Evolutionary conservation across 768 basidiomycete species (phyloP), one percentile per base, ranked within the genome.

Genomic region (Termitomyces sp.): DNA sequence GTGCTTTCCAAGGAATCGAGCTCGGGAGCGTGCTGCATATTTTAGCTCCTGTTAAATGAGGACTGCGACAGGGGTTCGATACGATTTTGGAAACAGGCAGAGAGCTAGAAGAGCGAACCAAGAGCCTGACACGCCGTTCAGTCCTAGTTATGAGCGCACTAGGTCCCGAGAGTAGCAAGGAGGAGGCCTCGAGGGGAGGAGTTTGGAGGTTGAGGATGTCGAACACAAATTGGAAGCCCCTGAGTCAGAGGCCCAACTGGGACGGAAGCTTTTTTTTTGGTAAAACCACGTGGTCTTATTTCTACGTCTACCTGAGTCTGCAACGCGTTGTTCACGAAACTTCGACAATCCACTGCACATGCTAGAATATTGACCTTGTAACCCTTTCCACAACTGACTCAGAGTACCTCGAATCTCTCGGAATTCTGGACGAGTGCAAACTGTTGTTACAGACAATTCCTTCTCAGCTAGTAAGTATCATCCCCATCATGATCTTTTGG

Each of bases 251-350:
- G 29, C 43, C 27, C 22, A 56, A 53, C 48, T 58, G 20, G 40
- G 59, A 58, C 64, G 64, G 64, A 65, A 57, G 64, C 57, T 61
- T 56, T 63, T 66, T 66, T 58, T 61, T 64, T 59, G 60, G 43
- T 60, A 57, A 44, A 38, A 43, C 54, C 65, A 66, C 63, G 65
- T 66, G 65, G 54, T 16, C 25, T 18, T 25, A 20, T 18, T 29
- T 4, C 12, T 10, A 23, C 18, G 7, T 47, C 46, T 42, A 5
- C 2, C 22, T n/a, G n/a, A n/a, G 18, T 18, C 33, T 16, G 47
- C 35, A 33, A 31, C 36, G 16, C n/a, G 29, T 35, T 44, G 11
- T 46, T 43, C 10, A 32, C 20, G 15, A 47, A 23, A 23, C 20
- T n/a, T 23, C 15, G 29, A 9, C 29, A 10, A 12, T n/a, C 16